Percentiles rank a stretch among this genome's conserved stretches.
Evolutionary conservation across 352 stramenopile species (phyloP).

Genomic region (Phytophthora pluvialis): DNA sequence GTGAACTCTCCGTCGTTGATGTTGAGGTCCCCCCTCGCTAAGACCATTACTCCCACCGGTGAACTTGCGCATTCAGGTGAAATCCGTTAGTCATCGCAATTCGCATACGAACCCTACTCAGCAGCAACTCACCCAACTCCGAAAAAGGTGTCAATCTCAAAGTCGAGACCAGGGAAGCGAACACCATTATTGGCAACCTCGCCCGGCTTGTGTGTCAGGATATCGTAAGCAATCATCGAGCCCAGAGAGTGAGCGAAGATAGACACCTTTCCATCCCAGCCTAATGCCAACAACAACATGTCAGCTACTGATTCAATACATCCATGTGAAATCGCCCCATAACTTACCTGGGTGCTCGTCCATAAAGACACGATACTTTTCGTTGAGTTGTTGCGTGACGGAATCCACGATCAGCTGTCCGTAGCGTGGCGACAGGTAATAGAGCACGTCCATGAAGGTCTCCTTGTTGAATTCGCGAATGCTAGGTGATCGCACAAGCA

Average conservation of each 20-base stretch:
- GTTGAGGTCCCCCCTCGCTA: slow-evolving; percentile 82
- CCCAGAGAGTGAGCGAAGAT: slow-evolving; percentile 92
- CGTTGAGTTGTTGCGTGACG: slow-evolving; percentile 86
- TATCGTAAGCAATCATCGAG: slow-evolving; percentile 93
- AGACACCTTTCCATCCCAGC: slow-evolving; percentile 89
- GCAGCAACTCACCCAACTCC: slow-evolving; percentile 61
- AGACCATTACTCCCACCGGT: slow-evolving; percentile 83
- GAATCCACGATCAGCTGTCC: slow-evolving; percentile 93
- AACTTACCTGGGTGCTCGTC: slow-evolving; percentile 74
- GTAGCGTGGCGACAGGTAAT: slow-evolving; percentile 92
- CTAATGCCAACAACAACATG: slow-evolving; percentile 25
- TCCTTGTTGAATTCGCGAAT: slow-evolving; percentile 95
- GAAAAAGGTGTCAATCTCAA: slow-evolving; percentile 90
- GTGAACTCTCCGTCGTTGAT: slow-evolving; percentile 79
- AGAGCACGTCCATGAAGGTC: slow-evolving; percentile 94
- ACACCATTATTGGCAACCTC: slow-evolving; percentile 72
- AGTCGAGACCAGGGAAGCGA: slow-evolving; percentile 79
- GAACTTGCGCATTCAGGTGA: slow-evolving; percentile 46
- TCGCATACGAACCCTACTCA: not conserved
- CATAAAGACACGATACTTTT: slow-evolving; percentile 93
- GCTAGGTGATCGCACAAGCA: slow-evolving; percentile 27
- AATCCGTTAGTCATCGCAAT: slow-evolving; percentile 6
- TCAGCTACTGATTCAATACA: not conserved
- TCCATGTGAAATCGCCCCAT: not conserved
- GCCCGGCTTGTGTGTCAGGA: slow-evolving; percentile 82